Percentiles rank a stretch among this genome's conserved stretches.
Conservation (phyloP, 2,329 filamentous ascomycete genomes). For the Cladophialophora exuberans region DNA sequence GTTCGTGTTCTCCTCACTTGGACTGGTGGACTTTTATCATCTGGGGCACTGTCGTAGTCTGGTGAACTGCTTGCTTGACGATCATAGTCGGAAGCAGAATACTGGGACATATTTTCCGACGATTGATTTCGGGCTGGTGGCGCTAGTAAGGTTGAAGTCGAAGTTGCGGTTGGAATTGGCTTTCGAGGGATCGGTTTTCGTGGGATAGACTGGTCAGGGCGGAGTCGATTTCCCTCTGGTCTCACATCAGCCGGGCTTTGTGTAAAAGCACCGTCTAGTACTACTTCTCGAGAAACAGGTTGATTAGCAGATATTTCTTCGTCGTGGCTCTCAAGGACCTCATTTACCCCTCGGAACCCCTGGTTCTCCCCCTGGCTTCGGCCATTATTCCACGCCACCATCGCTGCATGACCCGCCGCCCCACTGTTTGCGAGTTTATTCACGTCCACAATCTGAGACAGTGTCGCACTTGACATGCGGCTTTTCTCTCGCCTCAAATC, state of each 20-base stretch:
- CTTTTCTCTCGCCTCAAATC: conserved; percentile 81
- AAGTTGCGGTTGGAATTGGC: conserved; percentile 22
- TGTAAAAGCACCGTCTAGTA: conserved; percentile 33
- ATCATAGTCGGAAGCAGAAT: conserved; percentile 53
- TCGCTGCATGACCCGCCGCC: conserved; percentile 42
- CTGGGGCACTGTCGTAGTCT: conserved; percentile 76
- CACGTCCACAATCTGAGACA: conserved; percentile 77
- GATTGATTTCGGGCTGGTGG: conserved; percentile 43
- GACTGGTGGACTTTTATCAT: conserved; percentile 38
- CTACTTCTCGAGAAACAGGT: conserved; percentile 30
- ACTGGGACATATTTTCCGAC: conserved; percentile 22
- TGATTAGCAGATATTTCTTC: conserved; percentile 33
- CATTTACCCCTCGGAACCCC: conserved; percentile 46
- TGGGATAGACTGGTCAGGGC: conserved; percentile 47
- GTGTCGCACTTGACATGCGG: conserved; percentile 78
- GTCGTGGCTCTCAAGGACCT: conserved; percentile 35
- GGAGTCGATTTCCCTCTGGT: conserved; percentile 13
- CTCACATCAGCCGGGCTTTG: conserved; percentile 24
- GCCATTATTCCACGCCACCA: conserved; percentile 44
- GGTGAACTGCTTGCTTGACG: conserved; percentile 67
- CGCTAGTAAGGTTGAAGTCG: conserved; percentile 16
- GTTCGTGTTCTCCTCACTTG: conserved; percentile 65
- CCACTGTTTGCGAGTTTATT: conserved; percentile 47
- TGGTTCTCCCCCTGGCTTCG: conserved; percentile 39
- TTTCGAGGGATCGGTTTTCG: conserved; percentile 58